Base-by-base conservation (phyloP, 441 rosid genomes). In the Dalechampia spathulata region DNA sequence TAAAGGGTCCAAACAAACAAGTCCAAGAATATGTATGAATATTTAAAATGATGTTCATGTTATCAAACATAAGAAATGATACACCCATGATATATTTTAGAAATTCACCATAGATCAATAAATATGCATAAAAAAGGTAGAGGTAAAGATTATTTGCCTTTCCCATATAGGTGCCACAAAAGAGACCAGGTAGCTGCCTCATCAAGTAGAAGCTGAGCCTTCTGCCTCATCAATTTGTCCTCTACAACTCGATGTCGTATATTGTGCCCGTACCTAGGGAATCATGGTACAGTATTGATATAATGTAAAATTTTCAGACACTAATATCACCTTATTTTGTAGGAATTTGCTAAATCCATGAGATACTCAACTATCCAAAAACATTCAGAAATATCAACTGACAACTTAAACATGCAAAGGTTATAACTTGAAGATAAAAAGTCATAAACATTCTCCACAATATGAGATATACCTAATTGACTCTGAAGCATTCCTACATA, bases 161-260 rank as follows among this genome's bases (percentile, higher is more conserved):
- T 93, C 64, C 99, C 99, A 75, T 83, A 93, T 43, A 93, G 78
- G 71, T 81, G 77, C 99, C 99, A 93, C 53, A 93, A 66, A 57
- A 93, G 97, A 50, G 97, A 93, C 99, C 99, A 93, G 26, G 99
- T 77, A 36, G 97, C 96, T 42, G 97, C 97, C 82, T 93, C 99
- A 34, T 92, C 96, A 55, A 90, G 95, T 71, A 93, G 75, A 64
- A 85, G 73, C 67, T 82, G 95, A 75, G 96, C 96, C 80, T 79
- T 90, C 72, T 90, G 97, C 68, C 96, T 83, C 95, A 83, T 83
- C 61, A 87, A 73, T 72, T 87, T 93, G 78, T 93, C 99, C 74
- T 93, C 99, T 17, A 86, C 80, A 65, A 74, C 77, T 56, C 95
- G 89, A 70, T 85, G 91, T 58, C 77, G 75, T 68, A 73, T 46